Base-by-base conservation (phyloP, 192 early-diverging fungal species). In the Ambispora gerdemannii region DNA sequence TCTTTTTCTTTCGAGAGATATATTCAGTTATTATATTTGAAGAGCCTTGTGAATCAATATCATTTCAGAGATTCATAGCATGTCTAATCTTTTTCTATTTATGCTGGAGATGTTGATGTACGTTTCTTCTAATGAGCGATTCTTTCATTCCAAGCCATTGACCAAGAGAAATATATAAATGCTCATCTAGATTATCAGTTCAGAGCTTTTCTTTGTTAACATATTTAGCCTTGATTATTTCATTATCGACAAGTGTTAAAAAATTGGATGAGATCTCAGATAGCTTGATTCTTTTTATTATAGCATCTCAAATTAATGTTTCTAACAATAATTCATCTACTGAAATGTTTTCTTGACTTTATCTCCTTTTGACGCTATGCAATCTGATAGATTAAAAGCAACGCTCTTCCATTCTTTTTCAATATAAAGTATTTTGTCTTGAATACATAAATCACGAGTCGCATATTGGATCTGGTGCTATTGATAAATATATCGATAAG, bases 221-320 rank as follows among this genome's bases (percentile, higher is more conserved):
- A 56, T 56, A 20, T 27, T 56, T 56, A 13, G 8, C 53, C 27
- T 56, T 56, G 53, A 56, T 56, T 56, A 56, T 56, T 56, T 56
- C 53, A 7, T 56, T 20, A 20, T 49, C 47, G 19, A 49, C 47
- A 13, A 49, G 19, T 19, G 8, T 49, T 13, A 49, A 49, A 49
- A 49, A 49, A 13, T 49, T 49, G 10, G 47, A 13, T 7, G 53
- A 20, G 20, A 56, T 20, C 8, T 56, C 20, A 13, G 53, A 56
- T 56, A 56, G 8, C 53, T 56, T 20, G 53, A 56, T 20, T 6
- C 20, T 20, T 13, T 20, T 56, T 27, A 7, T 20, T 56, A 56
- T 56, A 56, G 53, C 53, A 4, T 56, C 53, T 56, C 53, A 20
- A 56, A 56, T 56, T 56, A 56, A 56, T 20, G 53, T 56, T 56